A percentile compares a stretch with the other conserved stretches of the same genome.
Evolutionary conservation across 225 moss, liverwort and hornwort species (phyloP).

Genomic region (Neckera pumila): DNA sequence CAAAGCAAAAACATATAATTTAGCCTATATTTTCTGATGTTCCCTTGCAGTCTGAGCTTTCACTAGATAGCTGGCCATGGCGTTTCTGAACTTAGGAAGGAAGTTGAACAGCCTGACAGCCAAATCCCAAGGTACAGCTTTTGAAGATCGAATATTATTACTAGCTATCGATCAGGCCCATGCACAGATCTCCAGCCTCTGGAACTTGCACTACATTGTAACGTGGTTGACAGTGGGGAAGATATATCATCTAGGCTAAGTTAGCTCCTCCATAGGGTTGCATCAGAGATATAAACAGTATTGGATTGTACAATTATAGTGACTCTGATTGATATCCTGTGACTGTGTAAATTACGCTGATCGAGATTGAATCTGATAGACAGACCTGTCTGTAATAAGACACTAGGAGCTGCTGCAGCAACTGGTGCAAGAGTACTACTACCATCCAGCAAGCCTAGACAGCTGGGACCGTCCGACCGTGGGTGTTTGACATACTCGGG

Average conservation of each 20-base stretch:
- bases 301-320: not conserved
- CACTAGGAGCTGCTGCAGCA: not conserved
- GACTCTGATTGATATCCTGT: not conserved
- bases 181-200: not conserved
- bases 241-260: not conserved
- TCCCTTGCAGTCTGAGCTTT: not conserved
- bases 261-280: not conserved
- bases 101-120: conserved; percentile 2
- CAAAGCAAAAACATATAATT: not conserved
- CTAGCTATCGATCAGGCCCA: not conserved
- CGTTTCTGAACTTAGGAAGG: not conserved
- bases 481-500: not conserved
- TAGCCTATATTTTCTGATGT: not conserved
- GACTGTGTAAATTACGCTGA: not conserved
- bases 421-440: not conserved
- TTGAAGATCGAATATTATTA: not conserved
- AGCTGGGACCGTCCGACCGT: not conserved
- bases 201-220: not conserved
- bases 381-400: not conserved
- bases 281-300: not conserved
- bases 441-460: not conserved
- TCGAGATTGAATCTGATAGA: not conserved
- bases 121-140: not conserved
- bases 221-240: not conserved
- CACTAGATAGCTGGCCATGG: not conserved